Evolutionary conservation across 2,329 filamentous ascomycete species (phyloP).

Genomic region (Colletotrichum horii): DNA sequence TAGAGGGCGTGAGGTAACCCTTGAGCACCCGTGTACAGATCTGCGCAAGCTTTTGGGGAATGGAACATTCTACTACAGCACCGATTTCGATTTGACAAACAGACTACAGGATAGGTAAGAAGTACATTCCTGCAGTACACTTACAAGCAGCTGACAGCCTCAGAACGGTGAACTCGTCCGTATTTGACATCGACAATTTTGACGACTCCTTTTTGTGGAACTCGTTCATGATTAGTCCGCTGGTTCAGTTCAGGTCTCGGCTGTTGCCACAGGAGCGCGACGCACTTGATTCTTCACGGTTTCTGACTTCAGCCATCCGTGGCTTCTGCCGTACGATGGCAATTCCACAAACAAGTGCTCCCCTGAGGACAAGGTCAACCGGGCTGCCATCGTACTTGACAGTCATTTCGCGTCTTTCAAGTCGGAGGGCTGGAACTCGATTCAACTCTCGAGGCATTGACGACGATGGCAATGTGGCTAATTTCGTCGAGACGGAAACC

Average conservation of each 20-base stretch:
- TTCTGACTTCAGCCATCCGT: conserved; percentile 91
- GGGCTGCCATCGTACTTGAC: conserved; percentile 85
- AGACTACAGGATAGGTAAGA: conserved; percentile 82
- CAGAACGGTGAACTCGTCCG: conserved; percentile 75
- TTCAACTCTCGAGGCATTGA: conserved; percentile 99
- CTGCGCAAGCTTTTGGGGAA: conserved; percentile 91
- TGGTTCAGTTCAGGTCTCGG: conserved; percentile 86
- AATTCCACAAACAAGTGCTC: conserved; percentile 78
- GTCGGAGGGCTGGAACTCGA: conserved; percentile 86
- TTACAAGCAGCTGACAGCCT: conserved; percentile 21
- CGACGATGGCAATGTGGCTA: conserved; percentile 95
- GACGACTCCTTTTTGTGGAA: conserved; percentile 97
- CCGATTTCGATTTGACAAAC: conserved; percentile 97
- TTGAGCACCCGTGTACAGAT: conserved; percentile 89
- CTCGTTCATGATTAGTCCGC: conserved; percentile 94
- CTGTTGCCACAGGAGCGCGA: conserved; percentile 77
- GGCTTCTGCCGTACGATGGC: conserved; percentile 90
- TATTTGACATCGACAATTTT: conserved; percentile 90
- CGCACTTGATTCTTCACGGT: conserved; percentile 83
- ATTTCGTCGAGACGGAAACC: conserved; percentile 98
- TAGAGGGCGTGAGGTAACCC: conserved; percentile 70
- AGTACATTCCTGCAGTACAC: background rate
- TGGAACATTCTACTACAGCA: conserved; percentile 96
- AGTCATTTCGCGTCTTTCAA: conserved; percentile 90
- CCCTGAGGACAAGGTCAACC: conserved; percentile 67